Evolutionary conservation across 148 eudicot species (phyloP).

Genomic region (Nepenthes mirabilis): DNA sequence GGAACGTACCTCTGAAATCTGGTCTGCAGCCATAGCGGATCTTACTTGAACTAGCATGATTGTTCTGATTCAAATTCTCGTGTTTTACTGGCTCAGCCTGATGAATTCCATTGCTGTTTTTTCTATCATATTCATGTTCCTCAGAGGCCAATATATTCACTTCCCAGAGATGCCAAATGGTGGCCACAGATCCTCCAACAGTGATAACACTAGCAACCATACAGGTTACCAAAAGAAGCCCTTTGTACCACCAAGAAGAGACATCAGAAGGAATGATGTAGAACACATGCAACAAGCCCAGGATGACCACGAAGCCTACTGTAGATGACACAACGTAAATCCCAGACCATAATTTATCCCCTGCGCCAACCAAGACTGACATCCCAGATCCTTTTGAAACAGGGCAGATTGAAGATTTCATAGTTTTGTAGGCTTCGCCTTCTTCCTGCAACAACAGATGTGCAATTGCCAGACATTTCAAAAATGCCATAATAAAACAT

Average conservation of each 20-base stretch:
- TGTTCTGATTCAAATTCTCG: constrained; percentile 13
- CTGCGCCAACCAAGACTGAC: constrained; percentile 75
- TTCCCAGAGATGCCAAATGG: constrained; percentile 74
- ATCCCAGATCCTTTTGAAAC: constrained; percentile 25
- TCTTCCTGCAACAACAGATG: constrained; percentile 46
- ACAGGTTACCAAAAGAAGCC: constrained; percentile 57
- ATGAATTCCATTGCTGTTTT: constrained; percentile 8
- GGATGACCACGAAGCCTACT: constrained; percentile 41
- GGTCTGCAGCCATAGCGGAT: constrained; percentile 64
- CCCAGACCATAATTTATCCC: constrained; percentile 67
- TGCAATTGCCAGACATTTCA: constrained; percentile 1
- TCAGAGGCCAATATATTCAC: constrained; percentile 22
- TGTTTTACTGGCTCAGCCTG: constrained; percentile 9
- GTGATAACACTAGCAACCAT: constrained; percentile 59
- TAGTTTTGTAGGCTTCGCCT: constrained; percentile 23
- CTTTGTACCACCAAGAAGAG: constrained; percentile 71
- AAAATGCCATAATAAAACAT: constrained; percentile 2
- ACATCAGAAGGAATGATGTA: constrained; percentile 50
- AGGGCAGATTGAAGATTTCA: constrained; percentile 24
- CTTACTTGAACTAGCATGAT: constrained; percentile 17
- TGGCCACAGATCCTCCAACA: constrained; percentile 59
- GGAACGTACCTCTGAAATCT: constrained; percentile 48
- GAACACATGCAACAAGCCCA: constrained; percentile 35
- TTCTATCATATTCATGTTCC: constrained; percentile 6
- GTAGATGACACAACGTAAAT: constrained; percentile 43